phyloP scores from a whole-genome alignment of 2,329 filamentous ascomycete species.

The Calonectria hawksworthii region DNA sequence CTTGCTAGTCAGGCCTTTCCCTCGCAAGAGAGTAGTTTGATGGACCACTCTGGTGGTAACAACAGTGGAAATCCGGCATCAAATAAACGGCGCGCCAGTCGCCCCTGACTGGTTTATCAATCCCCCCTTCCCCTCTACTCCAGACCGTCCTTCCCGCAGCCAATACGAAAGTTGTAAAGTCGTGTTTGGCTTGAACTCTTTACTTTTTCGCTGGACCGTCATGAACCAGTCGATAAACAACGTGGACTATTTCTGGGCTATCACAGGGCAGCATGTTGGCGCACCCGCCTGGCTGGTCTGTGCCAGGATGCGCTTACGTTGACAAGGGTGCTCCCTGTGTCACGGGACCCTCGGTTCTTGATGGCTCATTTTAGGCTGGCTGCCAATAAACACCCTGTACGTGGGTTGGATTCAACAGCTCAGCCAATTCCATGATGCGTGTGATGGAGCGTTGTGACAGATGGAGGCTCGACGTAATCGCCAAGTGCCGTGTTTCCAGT shows the following conservation, averaged over 20 bases:
- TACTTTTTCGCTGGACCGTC: slow-evolving; percentile 18
- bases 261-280: slow-evolving; percentile 28
- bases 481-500: neutral
- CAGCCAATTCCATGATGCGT: neutral
- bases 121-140: slow-evolving; percentile 32
- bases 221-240: slow-evolving; percentile 45
- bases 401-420: neutral
- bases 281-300: neutral
- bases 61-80: neutral
- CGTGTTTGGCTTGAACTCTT: slow-evolving; percentile 18
- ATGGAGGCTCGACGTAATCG: neutral
- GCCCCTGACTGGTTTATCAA: slow-evolving; percentile 14
- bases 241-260: slow-evolving; percentile 38
- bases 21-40: slow-evolving; percentile 3
- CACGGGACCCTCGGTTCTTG: slow-evolving; percentile 20
- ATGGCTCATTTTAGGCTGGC: slow-evolving; percentile 11
- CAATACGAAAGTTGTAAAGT: neutral
- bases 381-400: slow-evolving; percentile 6
- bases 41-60: neutral
- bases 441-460: neutral
- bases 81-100: slow-evolving; percentile 14
- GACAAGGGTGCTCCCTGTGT: slow-evolving; percentile 3
- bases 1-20: neutral
- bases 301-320: slow-evolving; percentile 3
- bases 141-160: slow-evolving; percentile 38